Percentiles rank a stretch among this genome's conserved stretches.
Conservation (phyloP, 306 rosid species). For the Quercus agrifolia region DNA sequence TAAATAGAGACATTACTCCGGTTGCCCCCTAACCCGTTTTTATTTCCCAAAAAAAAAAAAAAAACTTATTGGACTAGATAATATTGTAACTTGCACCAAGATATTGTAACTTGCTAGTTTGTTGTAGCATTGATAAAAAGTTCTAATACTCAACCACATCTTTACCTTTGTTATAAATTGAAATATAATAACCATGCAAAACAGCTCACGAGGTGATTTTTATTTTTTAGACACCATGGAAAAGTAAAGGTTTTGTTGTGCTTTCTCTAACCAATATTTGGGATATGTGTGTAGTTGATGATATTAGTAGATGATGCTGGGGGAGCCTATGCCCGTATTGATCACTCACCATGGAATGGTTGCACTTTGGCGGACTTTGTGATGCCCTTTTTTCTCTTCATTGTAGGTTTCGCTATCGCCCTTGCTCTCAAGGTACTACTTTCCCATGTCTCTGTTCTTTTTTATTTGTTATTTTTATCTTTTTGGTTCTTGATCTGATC, state of each 20-base stretch:
- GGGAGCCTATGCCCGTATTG: constrained; percentile 69
- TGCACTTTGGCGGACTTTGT: constrained; percentile 87
- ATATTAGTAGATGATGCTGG: constrained; percentile 87
- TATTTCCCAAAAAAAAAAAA: too few relatives aligned
- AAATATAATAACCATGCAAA: too few relatives aligned
- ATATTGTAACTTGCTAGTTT: too few relatives aligned
- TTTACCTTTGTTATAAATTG: too few relatives aligned
- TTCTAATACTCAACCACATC: too few relatives aligned
- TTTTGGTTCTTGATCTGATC: background rate
- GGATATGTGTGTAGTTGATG: constrained; percentile 50
- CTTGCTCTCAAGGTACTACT: constrained; percentile 70
- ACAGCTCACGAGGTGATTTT: too few relatives aligned
- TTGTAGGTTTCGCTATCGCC: constrained; percentile 87
- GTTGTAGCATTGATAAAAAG: too few relatives aligned
- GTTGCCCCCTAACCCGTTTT: too few relatives aligned
- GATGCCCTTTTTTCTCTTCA: constrained; percentile 95
- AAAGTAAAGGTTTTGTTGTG: background rate
- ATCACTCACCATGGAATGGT: constrained; percentile 96
- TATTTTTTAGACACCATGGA: background rate
- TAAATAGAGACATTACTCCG: too few relatives aligned
- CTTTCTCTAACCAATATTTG: background rate
- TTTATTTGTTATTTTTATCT: background rate
- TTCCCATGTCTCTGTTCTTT: background rate
- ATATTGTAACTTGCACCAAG: too few relatives aligned
- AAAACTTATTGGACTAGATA: too few relatives aligned